Evolutionary conservation across 2,329 filamentous ascomycete genomes (phyloP).

Genomic region (Aspergillus unguis): DNA sequence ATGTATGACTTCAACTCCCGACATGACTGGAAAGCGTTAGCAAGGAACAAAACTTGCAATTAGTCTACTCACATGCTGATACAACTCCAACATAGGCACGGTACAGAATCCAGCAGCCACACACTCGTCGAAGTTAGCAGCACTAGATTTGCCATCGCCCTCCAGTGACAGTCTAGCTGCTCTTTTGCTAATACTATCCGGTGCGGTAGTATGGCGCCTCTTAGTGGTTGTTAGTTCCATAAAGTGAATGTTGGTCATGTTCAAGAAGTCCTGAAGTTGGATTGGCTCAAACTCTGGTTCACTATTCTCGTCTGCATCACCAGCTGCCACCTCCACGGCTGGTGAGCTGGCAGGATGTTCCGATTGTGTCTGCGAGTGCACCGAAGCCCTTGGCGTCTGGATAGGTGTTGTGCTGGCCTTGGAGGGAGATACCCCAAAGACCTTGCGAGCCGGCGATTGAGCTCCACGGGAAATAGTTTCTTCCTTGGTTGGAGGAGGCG

Average conservation of each 20-base stretch:
- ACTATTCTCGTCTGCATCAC: conserved; percentile 42
- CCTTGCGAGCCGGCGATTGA: conserved; percentile 46
- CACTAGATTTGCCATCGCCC: conserved; percentile 20
- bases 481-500: conserved; percentile 65
- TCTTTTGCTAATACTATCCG: conserved; percentile 43
- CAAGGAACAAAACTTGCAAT: conserved; percentile 5
- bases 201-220: conserved; percentile 75
- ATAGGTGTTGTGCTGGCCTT: conserved; percentile 53
- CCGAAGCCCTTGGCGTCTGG: conserved; percentile 36
- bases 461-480: conserved; percentile 62
- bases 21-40: conserved; percentile 60
- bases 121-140: conserved; percentile 62
- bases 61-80: conserved; percentile 69
- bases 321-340: conserved; percentile 42
- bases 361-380: conserved; percentile 34
- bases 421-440: conserved; percentile 26
- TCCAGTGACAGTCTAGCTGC: conserved; percentile 25
- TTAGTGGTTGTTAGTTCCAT: conserved; percentile 99
- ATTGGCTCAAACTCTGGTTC: conserved; percentile 59
- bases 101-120: conserved; percentile 89
- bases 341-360: conserved; percentile 31
- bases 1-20: conserved; percentile 97
- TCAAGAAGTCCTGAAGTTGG: conserved; percentile 85
- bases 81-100: conserved; percentile 87
- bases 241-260: conserved; percentile 94